Evolutionary conservation across 1,284 basidiomycete genomes (phyloP).

Genomic region (Trichosporon sp.): DNA sequence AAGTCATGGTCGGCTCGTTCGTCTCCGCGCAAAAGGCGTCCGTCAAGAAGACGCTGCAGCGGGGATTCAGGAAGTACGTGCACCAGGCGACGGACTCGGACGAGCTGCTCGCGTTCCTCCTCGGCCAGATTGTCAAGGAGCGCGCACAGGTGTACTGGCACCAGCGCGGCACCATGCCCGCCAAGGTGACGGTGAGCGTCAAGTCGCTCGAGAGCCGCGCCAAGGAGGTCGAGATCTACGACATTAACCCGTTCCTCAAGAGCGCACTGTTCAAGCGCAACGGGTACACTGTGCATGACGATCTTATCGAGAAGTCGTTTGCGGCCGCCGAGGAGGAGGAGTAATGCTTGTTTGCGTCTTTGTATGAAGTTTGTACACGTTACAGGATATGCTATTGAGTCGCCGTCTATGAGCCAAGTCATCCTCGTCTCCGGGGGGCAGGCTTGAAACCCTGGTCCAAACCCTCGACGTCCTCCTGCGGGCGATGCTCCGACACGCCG

Average conservation of each 20-base stretch:
- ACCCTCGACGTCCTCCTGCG: neutral
- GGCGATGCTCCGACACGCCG: slow-evolving; percentile 29
- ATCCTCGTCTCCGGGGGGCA: neutral
- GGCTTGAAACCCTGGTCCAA: slow-evolving; percentile 12
- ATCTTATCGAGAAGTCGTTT: slow-evolving; percentile 53
- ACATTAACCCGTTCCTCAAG: slow-evolving; percentile 79
- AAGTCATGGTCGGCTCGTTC: slow-evolving; percentile 91
- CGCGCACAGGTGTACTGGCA: slow-evolving; percentile 81
- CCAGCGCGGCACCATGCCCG: slow-evolving; percentile 72
- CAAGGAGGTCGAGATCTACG: slow-evolving; percentile 93
- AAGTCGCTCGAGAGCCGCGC: slow-evolving; percentile 80
- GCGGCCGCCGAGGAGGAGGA: slow-evolving; percentile 25
- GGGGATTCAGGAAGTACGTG: slow-evolving; percentile 97
- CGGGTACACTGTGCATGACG: slow-evolving; percentile 68
- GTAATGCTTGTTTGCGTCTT: slow-evolving; percentile 4
- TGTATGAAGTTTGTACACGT: slow-evolving; percentile 16
- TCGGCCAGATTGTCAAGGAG: slow-evolving; percentile 94
- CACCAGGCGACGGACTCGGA: slow-evolving; percentile 93
- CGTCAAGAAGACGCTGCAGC: slow-evolving; percentile 95
- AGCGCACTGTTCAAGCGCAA: slow-evolving; percentile 86
- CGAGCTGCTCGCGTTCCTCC: slow-evolving; percentile 89
- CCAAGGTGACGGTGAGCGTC: slow-evolving; percentile 71
- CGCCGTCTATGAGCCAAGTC: neutral
- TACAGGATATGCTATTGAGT: slow-evolving; percentile 14
- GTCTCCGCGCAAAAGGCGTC: slow-evolving; percentile 96